These are phyloP conservation scores for Chaetoscypha palmicola DNA, from an alignment of 2,329 filamentous ascomycete species.

Conservation along the genomic window DNA sequence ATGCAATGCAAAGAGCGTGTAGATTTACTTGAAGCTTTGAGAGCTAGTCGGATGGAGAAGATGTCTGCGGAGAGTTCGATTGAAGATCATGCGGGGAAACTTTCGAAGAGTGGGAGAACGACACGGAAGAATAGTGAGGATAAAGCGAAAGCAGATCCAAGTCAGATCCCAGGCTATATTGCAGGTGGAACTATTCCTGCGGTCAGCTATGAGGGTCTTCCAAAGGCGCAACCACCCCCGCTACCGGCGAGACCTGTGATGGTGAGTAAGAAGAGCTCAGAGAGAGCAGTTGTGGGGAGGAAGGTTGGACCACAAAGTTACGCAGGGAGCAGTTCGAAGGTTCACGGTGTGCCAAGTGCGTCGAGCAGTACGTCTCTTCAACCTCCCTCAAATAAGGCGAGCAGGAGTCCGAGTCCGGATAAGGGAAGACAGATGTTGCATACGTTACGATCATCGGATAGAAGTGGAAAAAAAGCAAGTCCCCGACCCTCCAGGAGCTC, in stretches of 20 bases:
- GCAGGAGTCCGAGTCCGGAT: constrained; percentile 50
- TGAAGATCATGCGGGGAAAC: constrained; percentile 20
- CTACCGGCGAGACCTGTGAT: constrained; percentile 48
- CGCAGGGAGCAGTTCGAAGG: constrained; percentile 16
- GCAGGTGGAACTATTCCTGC: constrained; percentile 77
- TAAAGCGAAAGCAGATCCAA: constrained; percentile 22
- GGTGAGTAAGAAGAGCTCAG: constrained; percentile 43
- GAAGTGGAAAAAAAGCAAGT: constrained; percentile 37
- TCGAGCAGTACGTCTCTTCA: constrained; percentile 14
- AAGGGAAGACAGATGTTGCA: constrained; percentile 53
- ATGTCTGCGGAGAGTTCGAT: constrained; percentile 19
- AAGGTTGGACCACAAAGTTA: constrained; percentile 10
- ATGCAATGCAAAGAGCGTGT: constrained; percentile 90
- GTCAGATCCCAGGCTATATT: constrained; percentile 54
- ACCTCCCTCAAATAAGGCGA: constrained; percentile 30
- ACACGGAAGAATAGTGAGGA: constrained; percentile 26
- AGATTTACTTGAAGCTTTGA: constrained; percentile 76
- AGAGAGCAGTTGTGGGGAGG: constrained; percentile 36
- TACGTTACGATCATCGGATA: constrained; percentile 47
- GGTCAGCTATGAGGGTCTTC: constrained; percentile 72
- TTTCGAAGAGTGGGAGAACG: constrained; percentile 30
- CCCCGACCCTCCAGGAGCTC: constrained; percentile 30
- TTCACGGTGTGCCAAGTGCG: constrained; percentile 10
- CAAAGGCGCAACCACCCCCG: constrained; percentile 53
- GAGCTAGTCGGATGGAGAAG: constrained; percentile 51